Base-by-base conservation (phyloP, 2,329 filamentous ascomycete genomes). In the Colletotrichum sp. region DNA sequence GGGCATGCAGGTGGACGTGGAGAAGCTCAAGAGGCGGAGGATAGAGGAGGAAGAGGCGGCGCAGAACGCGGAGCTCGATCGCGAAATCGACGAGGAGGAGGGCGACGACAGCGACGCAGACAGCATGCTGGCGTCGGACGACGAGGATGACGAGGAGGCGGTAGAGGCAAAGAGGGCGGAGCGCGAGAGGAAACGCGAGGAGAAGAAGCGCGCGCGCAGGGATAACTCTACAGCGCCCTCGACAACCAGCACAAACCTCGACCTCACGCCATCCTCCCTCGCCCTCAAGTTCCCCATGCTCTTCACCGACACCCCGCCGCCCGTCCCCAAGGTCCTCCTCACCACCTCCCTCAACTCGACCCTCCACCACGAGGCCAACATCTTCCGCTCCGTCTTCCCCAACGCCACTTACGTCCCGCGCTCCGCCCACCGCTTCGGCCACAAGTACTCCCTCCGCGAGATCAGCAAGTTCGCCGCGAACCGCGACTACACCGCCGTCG, bases 401-500 rank as follows among this genome's bases (percentile, higher is more conserved):
- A 96, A 98, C 87, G 89, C 88, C 73, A 94, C 94, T 84, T 98
- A 99, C 86, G 94, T 99, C 80, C 95, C 93, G 3, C 94, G 97
- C 75, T 96, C 95, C 9, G 92, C 93, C 13, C 96, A 98, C 84
- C 92, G 92, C 69, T 95, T 96, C 84, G 92, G 93, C 10, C 93
- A 98, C 89, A 98, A 98, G 83, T 99, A 98, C 88, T 96, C 94
- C 28, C 90, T 99, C 28, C 92, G 95, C 66, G 97, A 99, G 84
- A 99, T 99, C 79, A 92, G 94, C 81, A 92, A 93, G 78, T 99
- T 96, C 82, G 96, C 96, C 44, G 85, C 92, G 16, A 95, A 96
- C 81, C 91, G 95, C 62, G 92, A 94, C 55, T 99, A 95, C 86
- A 98, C 96, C 0, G 91, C 95, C 28, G 89, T 99, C 4, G 87